phyloP scores from a whole-genome alignment of 371 early-diverging fungal species.

The Coemansia sp. region DNA sequence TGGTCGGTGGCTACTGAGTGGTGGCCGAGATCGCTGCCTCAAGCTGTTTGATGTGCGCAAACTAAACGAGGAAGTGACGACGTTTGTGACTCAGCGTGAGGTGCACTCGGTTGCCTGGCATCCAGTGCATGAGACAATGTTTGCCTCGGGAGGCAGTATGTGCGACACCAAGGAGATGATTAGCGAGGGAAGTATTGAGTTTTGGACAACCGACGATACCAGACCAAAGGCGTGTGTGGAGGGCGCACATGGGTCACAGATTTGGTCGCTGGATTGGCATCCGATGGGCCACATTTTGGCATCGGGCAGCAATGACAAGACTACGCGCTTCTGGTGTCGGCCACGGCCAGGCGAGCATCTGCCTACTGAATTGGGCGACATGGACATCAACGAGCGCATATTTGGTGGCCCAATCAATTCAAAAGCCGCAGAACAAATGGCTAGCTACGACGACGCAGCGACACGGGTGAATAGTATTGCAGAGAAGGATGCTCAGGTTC shows the following conservation, averaged over 20 bases:
- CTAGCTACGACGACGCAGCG: slow-evolving; percentile 2
- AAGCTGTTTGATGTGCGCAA: slow-evolving; percentile 95
- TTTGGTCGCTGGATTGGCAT: slow-evolving; percentile 99
- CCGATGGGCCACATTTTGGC: slow-evolving; percentile 98
- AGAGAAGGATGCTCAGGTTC: not conserved
- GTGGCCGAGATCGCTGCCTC: slow-evolving; percentile 93
- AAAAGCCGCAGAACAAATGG: slow-evolving; percentile 22
- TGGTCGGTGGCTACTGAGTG: slow-evolving; percentile 96
- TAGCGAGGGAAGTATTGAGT: slow-evolving; percentile 85
- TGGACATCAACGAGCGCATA: slow-evolving; percentile 30
- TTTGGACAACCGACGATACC: slow-evolving; percentile 82
- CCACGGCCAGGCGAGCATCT: slow-evolving; percentile 85
- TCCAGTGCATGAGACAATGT: slow-evolving; percentile 88
- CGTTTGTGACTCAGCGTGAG: slow-evolving; percentile 94
- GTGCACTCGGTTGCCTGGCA: slow-evolving; percentile 96
- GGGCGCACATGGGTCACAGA: slow-evolving; percentile 90
- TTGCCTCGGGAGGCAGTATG: slow-evolving; percentile 89
- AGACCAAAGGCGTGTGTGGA: slow-evolving; percentile 74
- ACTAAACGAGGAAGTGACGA: slow-evolving; percentile 87
- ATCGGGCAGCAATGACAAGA: slow-evolving; percentile 96
- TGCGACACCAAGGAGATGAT: slow-evolving; percentile 30
- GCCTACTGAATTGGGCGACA: slow-evolving; percentile 35
- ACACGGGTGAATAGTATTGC: not conserved
- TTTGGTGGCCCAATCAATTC: slow-evolving; percentile 23
- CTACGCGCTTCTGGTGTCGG: slow-evolving; percentile 97